Conservation (phyloP, 169 alveolate species). For the Neospora caninum region DNA sequence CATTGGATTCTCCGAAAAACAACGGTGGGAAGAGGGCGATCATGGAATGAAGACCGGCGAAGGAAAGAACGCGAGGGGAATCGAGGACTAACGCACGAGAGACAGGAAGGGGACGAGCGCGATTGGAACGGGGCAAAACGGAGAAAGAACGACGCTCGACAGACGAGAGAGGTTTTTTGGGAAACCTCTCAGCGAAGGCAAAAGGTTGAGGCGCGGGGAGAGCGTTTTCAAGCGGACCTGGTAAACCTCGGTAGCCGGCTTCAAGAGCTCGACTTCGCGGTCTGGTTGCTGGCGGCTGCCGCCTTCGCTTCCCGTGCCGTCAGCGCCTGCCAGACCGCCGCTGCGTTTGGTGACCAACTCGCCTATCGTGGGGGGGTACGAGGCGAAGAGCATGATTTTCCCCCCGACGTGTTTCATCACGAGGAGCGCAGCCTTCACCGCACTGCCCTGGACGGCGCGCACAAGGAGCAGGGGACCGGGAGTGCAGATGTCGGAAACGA, state of each 20-base stretch:
- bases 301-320: neutral
- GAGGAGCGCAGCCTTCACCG: slow-evolving; percentile 90
- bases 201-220: no score
- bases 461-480: neutral
- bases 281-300: slow-evolving; percentile 62
- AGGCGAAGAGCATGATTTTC: slow-evolving; percentile 86
- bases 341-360: slow-evolving; percentile 75
- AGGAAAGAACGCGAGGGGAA: no score
- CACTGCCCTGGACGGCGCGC: slow-evolving; percentile 79
- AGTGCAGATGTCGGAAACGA: no score
- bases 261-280: slow-evolving; percentile 80
- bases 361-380: slow-evolving; percentile 81
- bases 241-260: slow-evolving; percentile 78
- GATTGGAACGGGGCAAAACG: no score
- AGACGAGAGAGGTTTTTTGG: neutral
- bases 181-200: no score
- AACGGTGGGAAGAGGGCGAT: no score
- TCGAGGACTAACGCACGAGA: no score
- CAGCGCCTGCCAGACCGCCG: slow-evolving; percentile 66
- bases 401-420: slow-evolving; percentile 95
- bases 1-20: no score
- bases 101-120: no score
- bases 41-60: no score
- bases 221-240: slow-evolving; percentile 42
- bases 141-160: neutral